These are phyloP conservation scores for Plenodomus tracheiphilus DNA, from an alignment of 2,329 filamentous ascomycete genomes.

Conservation along the genomic window DNA sequence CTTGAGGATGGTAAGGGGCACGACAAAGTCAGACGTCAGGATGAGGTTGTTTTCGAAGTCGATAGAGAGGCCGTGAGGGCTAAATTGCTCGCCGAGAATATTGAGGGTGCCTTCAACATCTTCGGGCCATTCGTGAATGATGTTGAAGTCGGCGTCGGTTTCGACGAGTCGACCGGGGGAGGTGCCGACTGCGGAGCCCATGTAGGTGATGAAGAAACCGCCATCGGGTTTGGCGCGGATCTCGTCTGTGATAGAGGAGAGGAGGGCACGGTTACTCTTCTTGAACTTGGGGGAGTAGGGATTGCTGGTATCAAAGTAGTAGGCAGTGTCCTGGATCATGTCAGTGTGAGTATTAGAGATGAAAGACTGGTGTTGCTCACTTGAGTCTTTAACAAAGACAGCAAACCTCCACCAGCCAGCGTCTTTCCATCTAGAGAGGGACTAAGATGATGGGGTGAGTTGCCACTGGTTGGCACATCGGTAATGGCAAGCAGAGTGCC, in stretches of 20 bases:
- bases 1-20: slow-evolving; percentile 64
- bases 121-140: slow-evolving; percentile 65
- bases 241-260: slow-evolving; percentile 64
- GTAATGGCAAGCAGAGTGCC: slow-evolving; percentile 62
- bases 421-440: slow-evolving; percentile 60
- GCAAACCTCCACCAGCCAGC: slow-evolving; percentile 60
- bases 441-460: slow-evolving; percentile 64
- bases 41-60: slow-evolving; percentile 63
- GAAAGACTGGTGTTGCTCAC: slow-evolving; percentile 11
- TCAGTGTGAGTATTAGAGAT: not conserved
- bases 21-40: slow-evolving; percentile 65
- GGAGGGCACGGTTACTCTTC: slow-evolving; percentile 63
- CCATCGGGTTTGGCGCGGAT: slow-evolving; percentile 66
- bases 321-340: slow-evolving; percentile 58
- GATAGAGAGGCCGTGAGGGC: slow-evolving; percentile 63
- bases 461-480: slow-evolving; percentile 62
- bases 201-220: slow-evolving; percentile 65
- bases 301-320: slow-evolving; percentile 63
- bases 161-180: slow-evolving; percentile 63
- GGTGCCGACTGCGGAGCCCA: slow-evolving; percentile 63
- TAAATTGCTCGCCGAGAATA: slow-evolving; percentile 63
- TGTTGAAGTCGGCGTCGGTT: slow-evolving; percentile 62
- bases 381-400: slow-evolving; percentile 62
- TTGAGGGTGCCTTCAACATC: slow-evolving; percentile 59
- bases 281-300: slow-evolving; percentile 62